Base-by-base conservation (phyloP, 352 stramenopile genomes). In the Phytophthora foliorum region DNA sequence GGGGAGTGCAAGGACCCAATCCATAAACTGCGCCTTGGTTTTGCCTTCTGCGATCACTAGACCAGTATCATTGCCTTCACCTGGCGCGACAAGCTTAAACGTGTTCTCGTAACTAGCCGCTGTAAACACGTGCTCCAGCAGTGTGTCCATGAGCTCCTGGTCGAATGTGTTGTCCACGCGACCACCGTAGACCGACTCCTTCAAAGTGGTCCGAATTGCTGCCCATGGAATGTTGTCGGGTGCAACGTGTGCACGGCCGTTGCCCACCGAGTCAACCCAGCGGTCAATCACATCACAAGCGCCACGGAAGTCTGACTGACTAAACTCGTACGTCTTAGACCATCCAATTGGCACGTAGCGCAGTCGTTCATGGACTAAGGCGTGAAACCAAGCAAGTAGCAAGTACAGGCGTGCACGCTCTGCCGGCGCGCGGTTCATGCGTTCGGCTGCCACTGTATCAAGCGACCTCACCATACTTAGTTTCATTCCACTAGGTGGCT, bases 281-380 rank as follows among this genome's bases (percentile, higher is more conserved):
- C 95, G 85, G 72, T 99, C 98, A 69, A 99, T 98, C 14, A 99
- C 97, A 78, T 99, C 95, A 49, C 99, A 93, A 9, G 97, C 96
- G 60, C 98, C 98, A 54, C 86, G 86, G 50, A 99, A 98, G 82
- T 99, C 98, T 6, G 97, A 97, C 76, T 99, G 98, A 46, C 93
- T 99, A 75, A 99, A 99, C 67, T 99, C 98, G 77, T 99, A 99
- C 16, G 82, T 86, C 68, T 99, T 99, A 19, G 93, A 99, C 98
- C 98, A 99, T 16, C 98, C 98, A 29, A 98, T 88, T 22, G 98
- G 97, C 14, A 98, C 94, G 77, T 99, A 99, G 9, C 97, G 93
- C 46, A 99, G 78, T 13, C 98, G 89, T 77, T 99, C 98, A 72
- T 99, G 94, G 36, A 99, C 92, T 11, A 99, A 87, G 0, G 98